Evolutionary conservation across 495 filamentous ascomycete species (phyloP).

Genomic region (Penicillium herquei): DNA sequence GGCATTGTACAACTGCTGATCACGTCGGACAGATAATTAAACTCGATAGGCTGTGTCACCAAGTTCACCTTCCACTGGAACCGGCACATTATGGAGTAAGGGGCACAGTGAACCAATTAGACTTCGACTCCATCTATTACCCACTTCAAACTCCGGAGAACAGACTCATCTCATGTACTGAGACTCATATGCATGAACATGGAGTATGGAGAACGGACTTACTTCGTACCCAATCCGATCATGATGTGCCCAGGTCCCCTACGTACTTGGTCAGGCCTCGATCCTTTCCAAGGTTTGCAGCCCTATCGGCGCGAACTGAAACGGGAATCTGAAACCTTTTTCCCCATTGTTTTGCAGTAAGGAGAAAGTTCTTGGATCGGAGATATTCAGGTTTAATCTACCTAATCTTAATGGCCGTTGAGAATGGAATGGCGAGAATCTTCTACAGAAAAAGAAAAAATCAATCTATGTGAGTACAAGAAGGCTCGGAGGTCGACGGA

Average conservation of each 20-base stretch:
- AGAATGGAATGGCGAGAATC: too few species aligned
- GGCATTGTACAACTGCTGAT: too few species aligned
- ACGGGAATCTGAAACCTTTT: slow-evolving; percentile 14
- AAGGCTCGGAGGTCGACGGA: too few species aligned
- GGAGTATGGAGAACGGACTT: too few species aligned
- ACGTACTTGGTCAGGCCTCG: too few species aligned
- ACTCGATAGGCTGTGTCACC: background rate
- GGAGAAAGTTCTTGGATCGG: background rate
- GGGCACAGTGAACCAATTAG: background rate
- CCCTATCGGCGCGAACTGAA: slow-evolving; percentile 17
- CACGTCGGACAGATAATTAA: background rate
- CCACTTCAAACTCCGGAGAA: too few species aligned
- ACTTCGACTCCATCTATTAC: background rate
- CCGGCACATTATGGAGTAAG: background rate
- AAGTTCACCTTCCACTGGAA: background rate
- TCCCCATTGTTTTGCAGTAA: background rate
- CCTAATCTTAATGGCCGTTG: background rate
- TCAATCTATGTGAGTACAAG: too few species aligned
- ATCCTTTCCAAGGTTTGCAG: background rate
- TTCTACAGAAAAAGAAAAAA: too few species aligned
- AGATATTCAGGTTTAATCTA: slow-evolving; percentile 5
- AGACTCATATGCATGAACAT: too few species aligned
- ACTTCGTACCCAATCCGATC: background rate
- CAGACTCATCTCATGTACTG: too few species aligned
- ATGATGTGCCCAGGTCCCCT: background rate